These are phyloP conservation scores for Boechera retrofracta DNA, from an alignment of 345 rosid genomes.

Conservation along the genomic window DNA sequence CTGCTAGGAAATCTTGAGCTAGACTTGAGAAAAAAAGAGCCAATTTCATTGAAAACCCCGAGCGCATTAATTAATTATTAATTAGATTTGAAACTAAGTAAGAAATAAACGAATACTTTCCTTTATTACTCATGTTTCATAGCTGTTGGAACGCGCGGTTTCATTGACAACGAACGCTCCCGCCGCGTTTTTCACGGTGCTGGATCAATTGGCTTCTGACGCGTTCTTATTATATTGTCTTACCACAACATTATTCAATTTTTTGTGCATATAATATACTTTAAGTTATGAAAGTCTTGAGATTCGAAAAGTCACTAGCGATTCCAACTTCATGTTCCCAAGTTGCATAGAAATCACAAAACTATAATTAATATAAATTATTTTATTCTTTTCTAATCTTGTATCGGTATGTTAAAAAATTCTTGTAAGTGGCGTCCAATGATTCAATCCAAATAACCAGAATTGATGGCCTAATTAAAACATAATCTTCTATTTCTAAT, in stretches of 20 bases:
- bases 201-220: background rate
- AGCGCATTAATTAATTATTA: background rate
- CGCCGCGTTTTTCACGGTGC: conserved; percentile 4
- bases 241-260: too few relatives aligned
- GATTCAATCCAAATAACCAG: background rate
- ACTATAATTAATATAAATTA: too few relatives aligned
- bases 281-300: too few relatives aligned
- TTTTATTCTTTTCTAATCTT: background rate
- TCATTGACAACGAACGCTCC: background rate
- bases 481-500: too few relatives aligned
- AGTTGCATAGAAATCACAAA: background rate
- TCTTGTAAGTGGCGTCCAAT: background rate
- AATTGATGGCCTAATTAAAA: background rate
- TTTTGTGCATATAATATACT: too few relatives aligned
- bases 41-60: conserved; percentile 1
- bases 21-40: background rate
- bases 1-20: background rate
- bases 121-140: background rate
- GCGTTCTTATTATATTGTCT: background rate
- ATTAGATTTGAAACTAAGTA: background rate
- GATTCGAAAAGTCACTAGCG: background rate
- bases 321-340: too few relatives aligned
- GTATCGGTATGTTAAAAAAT: background rate
- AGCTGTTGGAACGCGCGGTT: conserved; percentile 19
- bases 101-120: conserved; percentile 14